Evolutionary conservation across 805 yeast genomes (phyloP), one percentile per base, ranked within the genome.

Genomic region (Clavispora phyllophila): DNA sequence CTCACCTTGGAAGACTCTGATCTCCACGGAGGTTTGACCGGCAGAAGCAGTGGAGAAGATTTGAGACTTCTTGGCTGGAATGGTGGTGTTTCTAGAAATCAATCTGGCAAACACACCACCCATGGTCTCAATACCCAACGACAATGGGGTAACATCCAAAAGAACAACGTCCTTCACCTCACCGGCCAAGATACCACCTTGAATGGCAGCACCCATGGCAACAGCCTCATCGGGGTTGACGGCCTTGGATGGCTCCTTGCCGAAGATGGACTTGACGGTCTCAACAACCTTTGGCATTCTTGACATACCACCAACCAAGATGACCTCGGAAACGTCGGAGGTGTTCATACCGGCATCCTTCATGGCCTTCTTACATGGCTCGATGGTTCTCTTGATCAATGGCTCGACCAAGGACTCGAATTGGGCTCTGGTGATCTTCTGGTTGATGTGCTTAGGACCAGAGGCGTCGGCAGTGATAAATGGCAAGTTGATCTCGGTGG

Each of bases 1-100:
- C 80, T 89, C 97, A 78, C 97, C 97, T 78, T 89, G 96, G 96
- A 87, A 90, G 48, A 89, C 97, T 76, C 96, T 84, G 74, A 89
- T 89, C 77, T 88, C 96, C 57, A 88, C 96, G 58, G 95, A 85
- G 53, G 96, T 88, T 78, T 88, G 96, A 66, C 96, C 96, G 58
- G 91, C 85, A 53, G 95, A 89, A 51, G 96, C 96, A 59, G 96
- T 88, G 42, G 96, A 87, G 61, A 90, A 89, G 61, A 89, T 82
- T 76, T 89, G 96, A 38, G 96, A 86, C 76, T 89, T 89, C 81
- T 88, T 87, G 59, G 96, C 88, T 70, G 97, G 97, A 55, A 89
- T 88, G 50, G 97, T 89, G 57, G 97, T 89, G 82, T 89, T 86
- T 74, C 95, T 84, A 73, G 86, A 82, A 65, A 86, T 86, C 68